Evolutionary conservation across 495 filamentous ascomycete genomes (phyloP).

Genomic region (Penicillium arizonense): DNA sequence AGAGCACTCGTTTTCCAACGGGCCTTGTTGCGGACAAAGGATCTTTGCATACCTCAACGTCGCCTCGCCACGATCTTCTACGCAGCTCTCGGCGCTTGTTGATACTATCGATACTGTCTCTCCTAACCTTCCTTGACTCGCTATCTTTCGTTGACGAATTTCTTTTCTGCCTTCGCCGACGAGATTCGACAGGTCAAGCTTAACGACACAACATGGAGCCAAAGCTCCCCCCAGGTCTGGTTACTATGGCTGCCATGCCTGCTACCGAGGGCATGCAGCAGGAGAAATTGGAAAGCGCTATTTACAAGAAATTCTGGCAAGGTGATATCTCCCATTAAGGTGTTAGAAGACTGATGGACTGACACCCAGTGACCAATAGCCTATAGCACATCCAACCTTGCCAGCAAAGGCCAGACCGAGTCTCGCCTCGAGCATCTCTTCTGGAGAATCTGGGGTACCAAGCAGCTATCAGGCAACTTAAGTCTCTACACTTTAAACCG

Average conservation of each 20-base stretch:
- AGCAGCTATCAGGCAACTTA: constrained; percentile 24
- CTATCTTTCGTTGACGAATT: background rate
- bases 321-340: constrained; percentile 30
- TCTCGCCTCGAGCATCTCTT: constrained; percentile 52
- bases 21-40: background rate
- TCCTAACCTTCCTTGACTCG: background rate
- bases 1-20: too few relatives aligned
- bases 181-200: background rate
- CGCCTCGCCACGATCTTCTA: background rate
- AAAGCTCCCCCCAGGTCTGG: constrained; percentile 50
- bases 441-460: constrained; percentile 51
- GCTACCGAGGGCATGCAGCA: constrained; percentile 23
- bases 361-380: constrained; percentile 25
- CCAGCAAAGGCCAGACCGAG: constrained; percentile 38
- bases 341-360: background rate
- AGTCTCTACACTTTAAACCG: constrained; percentile 34
- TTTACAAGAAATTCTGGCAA: constrained; percentile 48
- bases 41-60: background rate
- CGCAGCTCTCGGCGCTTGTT: background rate
- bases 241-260: constrained; percentile 32
- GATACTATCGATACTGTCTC: too few relatives aligned
- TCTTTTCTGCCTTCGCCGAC: background rate
- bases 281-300: constrained; percentile 26
- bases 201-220: constrained; percentile 31
- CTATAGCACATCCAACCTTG: constrained; percentile 36